Percentiles rank a stretch among this genome's conserved stretches.
Conservation (phyloP, 371 early-diverging fungal species). For the Mucor racemosus region DNA sequence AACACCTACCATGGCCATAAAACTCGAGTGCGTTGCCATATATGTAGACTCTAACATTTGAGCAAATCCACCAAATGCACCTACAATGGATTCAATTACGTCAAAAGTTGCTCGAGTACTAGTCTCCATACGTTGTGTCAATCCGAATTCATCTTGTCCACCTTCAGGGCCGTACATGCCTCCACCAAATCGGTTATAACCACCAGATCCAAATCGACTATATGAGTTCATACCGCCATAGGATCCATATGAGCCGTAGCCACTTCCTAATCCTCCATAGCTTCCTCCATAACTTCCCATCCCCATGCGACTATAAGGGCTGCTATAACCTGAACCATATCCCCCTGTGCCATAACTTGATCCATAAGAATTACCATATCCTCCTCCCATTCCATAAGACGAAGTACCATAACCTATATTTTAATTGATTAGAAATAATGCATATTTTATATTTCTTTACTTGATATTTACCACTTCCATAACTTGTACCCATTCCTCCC, state of each 20-base stretch:
- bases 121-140: slow-evolving; percentile 84
- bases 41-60: slow-evolving; percentile 97
- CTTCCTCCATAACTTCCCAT: slow-evolving; percentile 10
- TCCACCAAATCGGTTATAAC: slow-evolving; percentile 45
- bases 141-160: slow-evolving; percentile 60
- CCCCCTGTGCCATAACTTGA: slow-evolving; percentile 17
- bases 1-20: slow-evolving; percentile 97
- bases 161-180: slow-evolving; percentile 60
- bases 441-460: no score
- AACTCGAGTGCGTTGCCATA: slow-evolving; percentile 95
- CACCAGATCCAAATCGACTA: slow-evolving; percentile 32
- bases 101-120: slow-evolving; percentile 90
- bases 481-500: slow-evolving; percentile 3
- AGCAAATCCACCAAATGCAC: slow-evolving; percentile 95
- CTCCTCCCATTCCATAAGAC: slow-evolving; percentile 24
- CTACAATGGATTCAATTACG: slow-evolving; percentile 87
- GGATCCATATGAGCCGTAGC: slow-evolving; percentile 33
- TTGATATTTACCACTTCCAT: slow-evolving; percentile 12
- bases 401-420: slow-evolving; percentile 17
- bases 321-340: slow-evolving; percentile 26
- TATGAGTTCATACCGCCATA: slow-evolving; percentile 29
- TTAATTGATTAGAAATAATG: neutral
- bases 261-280: neutral
- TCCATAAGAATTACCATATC: slow-evolving; percentile 12
- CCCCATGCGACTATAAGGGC: slow-evolving; percentile 33